Evolutionary conservation across 805 yeast genomes (phyloP).

Genomic region (Schwanniomyces sp.): DNA sequence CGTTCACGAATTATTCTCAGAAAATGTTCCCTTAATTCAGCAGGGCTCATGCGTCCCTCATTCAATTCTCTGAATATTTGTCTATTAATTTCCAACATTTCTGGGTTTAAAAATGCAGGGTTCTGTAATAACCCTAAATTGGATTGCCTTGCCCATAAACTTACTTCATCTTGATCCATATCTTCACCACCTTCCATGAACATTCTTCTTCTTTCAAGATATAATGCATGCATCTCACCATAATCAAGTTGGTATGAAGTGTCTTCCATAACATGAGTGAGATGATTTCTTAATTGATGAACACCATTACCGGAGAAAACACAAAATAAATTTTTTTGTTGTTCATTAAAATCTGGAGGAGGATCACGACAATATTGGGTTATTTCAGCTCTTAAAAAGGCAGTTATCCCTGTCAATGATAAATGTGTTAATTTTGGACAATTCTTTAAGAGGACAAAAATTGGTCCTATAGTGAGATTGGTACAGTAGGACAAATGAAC

Average conservation of each 20-base stretch:
- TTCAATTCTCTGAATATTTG: conserved; percentile 30
- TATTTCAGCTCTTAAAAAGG: conserved; percentile 85
- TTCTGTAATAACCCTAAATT: conserved; percentile 26
- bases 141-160: conserved; percentile 26
- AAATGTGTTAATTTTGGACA: conserved; percentile 89
- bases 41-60: conserved; percentile 28
- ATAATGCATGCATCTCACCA: conserved; percentile 28
- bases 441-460: conserved; percentile 66
- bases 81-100: conserved; percentile 25
- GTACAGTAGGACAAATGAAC: conserved; percentile 92
- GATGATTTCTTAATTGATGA: conserved; percentile 65
- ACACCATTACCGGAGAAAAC: conserved; percentile 94
- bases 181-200: conserved; percentile 17
- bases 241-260: conserved; percentile 32
- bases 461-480: conserved; percentile 74
- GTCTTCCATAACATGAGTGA: conserved; percentile 47
- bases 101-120: conserved; percentile 14
- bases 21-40: conserved; percentile 34
- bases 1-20: conserved; percentile 25
- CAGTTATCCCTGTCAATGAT: conserved; percentile 86
- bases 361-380: conserved; percentile 88
- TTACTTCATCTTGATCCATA: conserved; percentile 22
- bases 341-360: conserved; percentile 86
- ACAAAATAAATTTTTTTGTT: conserved; percentile 83
- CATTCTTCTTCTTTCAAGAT: conserved; percentile 28